Percentiles rank a stretch among this genome's conserved stretches.
Conservation (phyloP, 1,284 basidiomycete species). For the Ceratobasidium sp. region DNA sequence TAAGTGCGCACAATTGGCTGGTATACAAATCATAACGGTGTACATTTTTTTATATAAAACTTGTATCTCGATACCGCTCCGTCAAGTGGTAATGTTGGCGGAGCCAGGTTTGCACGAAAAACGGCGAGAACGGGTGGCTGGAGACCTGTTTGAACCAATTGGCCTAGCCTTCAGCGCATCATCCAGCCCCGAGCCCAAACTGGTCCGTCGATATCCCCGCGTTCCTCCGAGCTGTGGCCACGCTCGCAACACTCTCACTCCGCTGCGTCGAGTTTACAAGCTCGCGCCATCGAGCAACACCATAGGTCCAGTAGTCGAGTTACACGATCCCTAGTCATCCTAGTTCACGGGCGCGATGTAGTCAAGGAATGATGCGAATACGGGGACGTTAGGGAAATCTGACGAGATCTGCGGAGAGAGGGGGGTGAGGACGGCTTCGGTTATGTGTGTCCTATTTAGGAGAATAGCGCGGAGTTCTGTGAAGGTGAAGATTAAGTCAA, state of each 20-base stretch:
- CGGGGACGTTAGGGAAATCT: constrained; percentile 61
- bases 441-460: constrained; percentile 60
- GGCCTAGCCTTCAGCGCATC: too few species aligned
- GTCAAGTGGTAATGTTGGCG: too few species aligned
- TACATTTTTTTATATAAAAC: too few species aligned
- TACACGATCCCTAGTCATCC: constrained; percentile 61
- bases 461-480: constrained; percentile 58
- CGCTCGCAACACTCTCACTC: constrained; percentile 51
- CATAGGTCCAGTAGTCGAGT: constrained; percentile 63
- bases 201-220: constrained; percentile 65
- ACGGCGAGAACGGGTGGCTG: too few species aligned
- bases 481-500: constrained; percentile 62
- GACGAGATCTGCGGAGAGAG: constrained; percentile 57
- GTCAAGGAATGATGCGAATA: constrained; percentile 62
- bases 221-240: constrained; percentile 60
- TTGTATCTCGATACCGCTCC: too few species aligned
- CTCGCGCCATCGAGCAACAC: constrained; percentile 64
- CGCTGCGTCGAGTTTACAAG: constrained; percentile 53
- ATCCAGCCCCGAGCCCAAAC: constrained; percentile 66
- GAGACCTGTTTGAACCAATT: too few species aligned
- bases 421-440: constrained; percentile 62
- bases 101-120: too few species aligned
- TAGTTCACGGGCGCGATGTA: constrained; percentile 69
- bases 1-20: too few species aligned
- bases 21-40: too few species aligned